Percentiles rank a stretch among this genome's conserved stretches.
Evolutionary conservation across 176 grass and related monocot species (phyloP).

Genomic region (Tillandsia fasciculata): DNA sequence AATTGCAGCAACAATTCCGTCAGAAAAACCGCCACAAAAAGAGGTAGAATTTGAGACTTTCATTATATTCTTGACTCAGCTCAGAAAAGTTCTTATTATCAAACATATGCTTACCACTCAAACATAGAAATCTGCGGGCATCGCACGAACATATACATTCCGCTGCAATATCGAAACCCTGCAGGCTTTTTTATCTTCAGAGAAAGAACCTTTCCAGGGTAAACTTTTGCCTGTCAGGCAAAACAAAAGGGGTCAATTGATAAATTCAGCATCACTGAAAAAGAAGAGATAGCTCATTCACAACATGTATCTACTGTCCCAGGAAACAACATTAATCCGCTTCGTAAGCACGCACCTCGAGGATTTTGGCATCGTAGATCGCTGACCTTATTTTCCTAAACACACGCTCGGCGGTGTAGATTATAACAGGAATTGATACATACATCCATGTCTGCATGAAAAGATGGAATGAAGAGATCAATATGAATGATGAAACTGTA

Average conservation of each 20-base stretch:
- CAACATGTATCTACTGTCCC: not conserved
- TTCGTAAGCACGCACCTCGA: constrained; percentile 26
- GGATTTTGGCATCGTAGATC: constrained; percentile 30
- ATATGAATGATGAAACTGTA: not conserved
- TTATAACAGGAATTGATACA: constrained; percentile 40
- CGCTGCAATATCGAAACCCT: constrained; percentile 44
- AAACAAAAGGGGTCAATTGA: not conserved
- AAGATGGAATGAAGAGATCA: constrained; percentile 3
- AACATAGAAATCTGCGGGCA: constrained; percentile 58
- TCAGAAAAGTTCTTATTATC: not conserved
- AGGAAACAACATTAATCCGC: not conserved
- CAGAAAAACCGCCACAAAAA: no score
- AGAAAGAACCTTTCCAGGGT: constrained; percentile 49
- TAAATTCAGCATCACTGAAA: constrained; percentile 5
- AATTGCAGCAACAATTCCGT: no score
- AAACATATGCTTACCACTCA: constrained; percentile 33
- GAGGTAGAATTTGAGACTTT: no score
- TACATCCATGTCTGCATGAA: constrained; percentile 65
- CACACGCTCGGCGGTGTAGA: constrained; percentile 41
- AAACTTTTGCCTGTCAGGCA: constrained; percentile 33
- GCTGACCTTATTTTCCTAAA: constrained; percentile 43
- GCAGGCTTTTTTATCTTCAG: constrained; percentile 44
- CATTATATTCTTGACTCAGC: no score
- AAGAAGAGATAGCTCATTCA: not conserved
- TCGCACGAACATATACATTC: constrained; percentile 60